These are phyloP conservation scores for Pichia sp. DNA, from an alignment of 1,139 yeast genomes.

Conservation along the genomic window DNA sequence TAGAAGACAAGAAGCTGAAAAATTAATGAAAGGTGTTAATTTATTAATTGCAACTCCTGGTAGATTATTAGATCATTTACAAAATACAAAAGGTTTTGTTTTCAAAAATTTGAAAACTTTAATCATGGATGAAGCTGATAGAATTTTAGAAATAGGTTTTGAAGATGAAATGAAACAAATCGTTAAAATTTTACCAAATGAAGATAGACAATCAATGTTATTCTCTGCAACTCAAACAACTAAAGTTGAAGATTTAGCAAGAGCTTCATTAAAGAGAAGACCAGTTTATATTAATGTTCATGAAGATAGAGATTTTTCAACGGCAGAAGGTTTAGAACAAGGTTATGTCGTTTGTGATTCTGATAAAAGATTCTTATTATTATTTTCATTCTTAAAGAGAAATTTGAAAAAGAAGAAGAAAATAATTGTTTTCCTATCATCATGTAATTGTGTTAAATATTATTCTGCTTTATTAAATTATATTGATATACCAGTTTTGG, in stretches of 20 bases:
- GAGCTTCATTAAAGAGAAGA: slow-evolving; percentile 91
- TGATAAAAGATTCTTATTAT: slow-evolving; percentile 81
- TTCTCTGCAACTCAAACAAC: slow-evolving; percentile 99
- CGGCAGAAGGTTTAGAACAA: slow-evolving; percentile 96
- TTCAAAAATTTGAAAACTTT: slow-evolving; percentile 91
- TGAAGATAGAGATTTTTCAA: slow-evolving; percentile 72
- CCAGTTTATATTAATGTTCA: slow-evolving; percentile 95
- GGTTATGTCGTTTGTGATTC: slow-evolving; percentile 97
- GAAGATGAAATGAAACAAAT: slow-evolving; percentile 98
- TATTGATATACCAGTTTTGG: slow-evolving; percentile 92
- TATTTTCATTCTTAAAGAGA: slow-evolving; percentile 89
- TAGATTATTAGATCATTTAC: slow-evolving; percentile 89
- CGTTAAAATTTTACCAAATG: slow-evolving; percentile 86
- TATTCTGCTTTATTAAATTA: slow-evolving; percentile 91
- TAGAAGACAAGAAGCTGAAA: slow-evolving; percentile 94
- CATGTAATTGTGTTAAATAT: slow-evolving; percentile 95
- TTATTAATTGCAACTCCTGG: slow-evolving; percentile 96
- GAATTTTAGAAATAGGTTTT: slow-evolving; percentile 94
- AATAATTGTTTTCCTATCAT: slow-evolving; percentile 87
- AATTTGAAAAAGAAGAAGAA: slow-evolving; percentile 90
- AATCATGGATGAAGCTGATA: slow-evolving; percentile 94
- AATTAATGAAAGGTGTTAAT: slow-evolving; percentile 88
- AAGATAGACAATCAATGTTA: slow-evolving; percentile 92
- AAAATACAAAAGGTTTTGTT: slow-evolving; percentile 89
- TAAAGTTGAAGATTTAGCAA: slow-evolving; percentile 94